Conservation (phyloP, 73 alveolate species). For the Blepharisma stoltei region DNA sequence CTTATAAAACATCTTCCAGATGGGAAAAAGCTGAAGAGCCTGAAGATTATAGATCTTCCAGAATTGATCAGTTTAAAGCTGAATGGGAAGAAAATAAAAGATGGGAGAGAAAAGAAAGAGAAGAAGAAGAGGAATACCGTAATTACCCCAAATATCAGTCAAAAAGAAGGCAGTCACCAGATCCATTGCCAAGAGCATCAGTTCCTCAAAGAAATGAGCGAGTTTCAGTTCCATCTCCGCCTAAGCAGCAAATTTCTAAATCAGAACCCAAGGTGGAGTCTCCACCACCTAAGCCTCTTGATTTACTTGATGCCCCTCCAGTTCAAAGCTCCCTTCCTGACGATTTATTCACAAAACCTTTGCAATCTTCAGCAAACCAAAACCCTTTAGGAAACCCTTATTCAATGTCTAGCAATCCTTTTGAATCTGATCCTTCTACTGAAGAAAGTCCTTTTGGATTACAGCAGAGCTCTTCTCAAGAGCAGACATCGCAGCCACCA, state of each 20-base stretch:
- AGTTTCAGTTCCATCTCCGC: not conserved
- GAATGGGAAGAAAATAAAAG: no score
- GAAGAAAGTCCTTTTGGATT: no score
- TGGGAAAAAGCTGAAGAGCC: no score
- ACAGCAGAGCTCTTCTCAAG: no score
- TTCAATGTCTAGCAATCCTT: not conserved
- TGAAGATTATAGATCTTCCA: no score
- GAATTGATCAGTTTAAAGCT: no score
- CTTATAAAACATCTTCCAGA: no score
- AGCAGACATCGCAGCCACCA: no score
- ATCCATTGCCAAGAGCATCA: not conserved
- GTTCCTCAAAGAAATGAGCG: no score
- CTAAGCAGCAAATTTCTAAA: not conserved
- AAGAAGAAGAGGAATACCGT: no score
- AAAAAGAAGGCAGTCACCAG: slow-evolving; percentile 1
- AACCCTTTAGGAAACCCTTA: not conserved
- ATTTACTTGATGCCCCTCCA: slow-evolving; percentile 12
- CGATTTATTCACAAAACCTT: slow-evolving; percentile 9
- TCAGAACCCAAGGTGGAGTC: not conserved
- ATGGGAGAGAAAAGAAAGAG: no score
- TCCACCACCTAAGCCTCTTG: slow-evolving; percentile 17
- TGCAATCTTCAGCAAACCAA: not conserved
- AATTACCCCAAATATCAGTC: no score
- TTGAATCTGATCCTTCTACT: not conserved
- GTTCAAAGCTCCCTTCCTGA: not conserved